phyloP scores from a whole-genome alignment of 2,329 filamentous ascomycete genomes.

The Aspergillus awamori region DNA sequence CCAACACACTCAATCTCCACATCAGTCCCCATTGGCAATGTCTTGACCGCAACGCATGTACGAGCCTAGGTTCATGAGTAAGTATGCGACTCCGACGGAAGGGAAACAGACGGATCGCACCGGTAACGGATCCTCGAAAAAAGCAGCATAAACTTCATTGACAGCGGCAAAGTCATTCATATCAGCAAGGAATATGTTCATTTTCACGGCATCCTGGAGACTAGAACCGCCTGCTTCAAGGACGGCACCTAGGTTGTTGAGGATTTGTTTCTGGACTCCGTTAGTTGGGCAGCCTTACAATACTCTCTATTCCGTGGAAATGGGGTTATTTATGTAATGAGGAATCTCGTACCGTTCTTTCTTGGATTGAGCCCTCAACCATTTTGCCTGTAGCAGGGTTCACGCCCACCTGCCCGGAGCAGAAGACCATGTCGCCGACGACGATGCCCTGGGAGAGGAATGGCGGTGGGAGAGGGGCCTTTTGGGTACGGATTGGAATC shows the following conservation, averaged over 20 bases:
- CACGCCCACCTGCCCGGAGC: slow-evolving; percentile 64
- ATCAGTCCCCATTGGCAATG: slow-evolving; percentile 54
- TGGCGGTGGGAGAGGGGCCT: slow-evolving; percentile 55
- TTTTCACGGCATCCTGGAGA: slow-evolving; percentile 64
- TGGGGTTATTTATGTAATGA: not conserved
- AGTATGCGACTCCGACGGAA: not conserved
- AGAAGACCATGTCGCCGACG: slow-evolving; percentile 66
- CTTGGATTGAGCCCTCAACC: slow-evolving; percentile 59
- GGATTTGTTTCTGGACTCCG: slow-evolving; percentile 48
- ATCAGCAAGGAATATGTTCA: slow-evolving; percentile 65
- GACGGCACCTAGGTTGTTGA: slow-evolving; percentile 59
- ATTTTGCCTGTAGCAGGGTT: slow-evolving; percentile 56
- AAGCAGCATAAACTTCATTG: slow-evolving; percentile 71
- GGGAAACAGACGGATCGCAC: slow-evolving; percentile 22
- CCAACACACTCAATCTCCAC: slow-evolving; percentile 59
- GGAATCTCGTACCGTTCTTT: slow-evolving; percentile 50
- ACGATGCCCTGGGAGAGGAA: slow-evolving; percentile 61
- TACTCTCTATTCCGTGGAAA: not conserved
- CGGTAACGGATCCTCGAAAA: slow-evolving; percentile 31
- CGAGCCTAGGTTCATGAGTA: slow-evolving; percentile 26
- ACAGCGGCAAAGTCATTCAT: slow-evolving; percentile 71
- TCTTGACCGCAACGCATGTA: slow-evolving; percentile 56
- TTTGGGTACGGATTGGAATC: slow-evolving; percentile 42
- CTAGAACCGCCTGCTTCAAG: slow-evolving; percentile 62
- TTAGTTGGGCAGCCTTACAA: slow-evolving; percentile 1